Evolutionary conservation across 2,329 filamentous ascomycete species (phyloP).

Genomic region (Penicillium griseofulvum): DNA sequence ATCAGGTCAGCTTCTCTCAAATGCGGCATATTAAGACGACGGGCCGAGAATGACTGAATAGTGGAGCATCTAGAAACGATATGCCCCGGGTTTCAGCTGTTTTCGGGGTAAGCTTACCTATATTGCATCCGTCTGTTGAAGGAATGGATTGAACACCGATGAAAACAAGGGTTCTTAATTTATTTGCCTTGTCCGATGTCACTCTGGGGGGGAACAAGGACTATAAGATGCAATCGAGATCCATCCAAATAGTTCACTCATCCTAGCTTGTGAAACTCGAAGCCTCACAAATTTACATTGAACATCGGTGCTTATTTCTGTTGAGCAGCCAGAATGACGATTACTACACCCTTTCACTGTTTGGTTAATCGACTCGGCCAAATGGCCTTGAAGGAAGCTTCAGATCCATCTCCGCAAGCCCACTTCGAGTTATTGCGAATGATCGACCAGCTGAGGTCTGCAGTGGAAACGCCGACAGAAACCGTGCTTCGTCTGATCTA

Average conservation of each 20-base stretch:
- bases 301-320: neutral
- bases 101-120: slow-evolving; percentile 4
- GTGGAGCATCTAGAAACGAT: neutral
- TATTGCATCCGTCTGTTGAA: slow-evolving; percentile 5
- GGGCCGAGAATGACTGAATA: neutral
- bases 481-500: slow-evolving; percentile 34
- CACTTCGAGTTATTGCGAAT: slow-evolving; percentile 30
- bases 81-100: slow-evolving; percentile 1
- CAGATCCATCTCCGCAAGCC: slow-evolving; percentile 17
- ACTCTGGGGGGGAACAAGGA: neutral
- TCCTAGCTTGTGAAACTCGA: slow-evolving; percentile 6
- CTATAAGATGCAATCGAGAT: slow-evolving; percentile 7
- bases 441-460: slow-evolving; percentile 28
- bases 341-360: slow-evolving; percentile 13
- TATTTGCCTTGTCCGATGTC: neutral
- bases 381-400: slow-evolving; percentile 17
- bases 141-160: neutral
- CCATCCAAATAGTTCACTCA: slow-evolving; percentile 5
- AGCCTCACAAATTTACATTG: neutral
- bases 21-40: slow-evolving; percentile 2
- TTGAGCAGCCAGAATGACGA: slow-evolving; percentile 14
- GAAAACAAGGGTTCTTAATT: neutral
- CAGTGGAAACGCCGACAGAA: slow-evolving; percentile 34
- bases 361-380: slow-evolving; percentile 16
- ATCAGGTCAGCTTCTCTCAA: neutral